Percentiles rank a stretch among this genome's conserved stretches.
Conservation (phyloP, 805 yeast genomes). For the Priceomyces castillae region DNA sequence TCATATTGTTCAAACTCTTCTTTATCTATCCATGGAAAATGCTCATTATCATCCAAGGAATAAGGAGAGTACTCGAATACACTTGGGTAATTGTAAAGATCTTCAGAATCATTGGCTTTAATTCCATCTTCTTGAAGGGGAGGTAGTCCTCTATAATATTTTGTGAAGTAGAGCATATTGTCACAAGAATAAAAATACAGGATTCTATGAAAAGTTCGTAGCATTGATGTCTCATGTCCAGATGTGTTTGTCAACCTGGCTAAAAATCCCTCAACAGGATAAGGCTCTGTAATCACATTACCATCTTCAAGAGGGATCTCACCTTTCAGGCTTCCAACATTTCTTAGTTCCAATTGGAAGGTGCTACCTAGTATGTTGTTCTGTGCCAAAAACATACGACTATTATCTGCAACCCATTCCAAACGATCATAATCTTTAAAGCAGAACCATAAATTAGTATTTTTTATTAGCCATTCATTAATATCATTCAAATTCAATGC, state of each 20-base stretch:
- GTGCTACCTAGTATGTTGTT: conserved; percentile 35
- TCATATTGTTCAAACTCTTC: conserved; percentile 52
- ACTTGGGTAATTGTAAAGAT: conserved; percentile 24
- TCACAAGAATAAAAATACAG: conserved; percentile 65
- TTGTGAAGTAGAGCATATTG: conserved; percentile 57
- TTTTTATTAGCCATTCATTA: conserved; percentile 21
- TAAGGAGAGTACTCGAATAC: conserved; percentile 54
- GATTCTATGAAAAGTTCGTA: conserved; percentile 48
- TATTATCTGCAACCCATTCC: conserved; percentile 44
- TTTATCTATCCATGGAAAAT: conserved; percentile 59
- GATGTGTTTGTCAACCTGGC: conserved; percentile 50
- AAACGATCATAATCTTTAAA: conserved; percentile 69
- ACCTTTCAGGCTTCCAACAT: conserved; percentile 18
- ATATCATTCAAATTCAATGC: conserved; percentile 6
- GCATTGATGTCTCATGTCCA: conserved; percentile 39
- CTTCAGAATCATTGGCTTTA: conserved; percentile 16
- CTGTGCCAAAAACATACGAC: conserved; percentile 27
- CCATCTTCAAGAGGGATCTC: conserved; percentile 30
- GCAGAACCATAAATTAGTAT: conserved; percentile 47
- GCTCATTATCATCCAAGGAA: conserved; percentile 46
- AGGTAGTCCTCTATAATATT: conserved; percentile 57
- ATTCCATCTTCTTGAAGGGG: conserved; percentile 45
- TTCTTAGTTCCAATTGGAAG: conserved; percentile 59
- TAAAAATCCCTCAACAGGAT: conserved; percentile 80
- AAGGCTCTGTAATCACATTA: conserved; percentile 48